phyloP scores from a whole-genome alignment of 2,329 filamentous ascomycete species.

The Chrysosphaeria jannelii region DNA sequence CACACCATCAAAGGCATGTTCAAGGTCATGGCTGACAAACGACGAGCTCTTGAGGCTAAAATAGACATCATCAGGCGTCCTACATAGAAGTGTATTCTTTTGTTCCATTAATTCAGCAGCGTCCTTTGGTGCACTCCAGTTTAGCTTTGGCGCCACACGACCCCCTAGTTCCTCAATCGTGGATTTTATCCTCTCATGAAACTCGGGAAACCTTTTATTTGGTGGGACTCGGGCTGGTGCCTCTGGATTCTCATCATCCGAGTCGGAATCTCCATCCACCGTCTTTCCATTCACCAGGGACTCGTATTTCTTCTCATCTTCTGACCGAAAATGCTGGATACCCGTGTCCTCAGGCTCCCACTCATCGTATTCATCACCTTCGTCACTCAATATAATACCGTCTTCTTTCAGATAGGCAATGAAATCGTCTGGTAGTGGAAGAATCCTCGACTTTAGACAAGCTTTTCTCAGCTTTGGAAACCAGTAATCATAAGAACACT shows the following conservation, averaged over 20 bases:
- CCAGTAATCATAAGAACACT: conserved; percentile 88
- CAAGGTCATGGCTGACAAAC: conserved; percentile 79
- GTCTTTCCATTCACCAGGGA: conserved; percentile 1
- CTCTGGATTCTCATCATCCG: conserved; percentile 18
- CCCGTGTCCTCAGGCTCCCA: conserved; percentile 13
- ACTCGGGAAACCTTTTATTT: conserved; percentile 30
- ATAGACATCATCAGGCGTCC: conserved; percentile 70
- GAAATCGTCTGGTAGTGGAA: conserved; percentile 47
- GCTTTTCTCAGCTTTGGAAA: conserved; percentile 46
- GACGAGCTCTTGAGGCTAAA: conserved; percentile 80
- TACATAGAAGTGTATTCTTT: conserved; percentile 76
- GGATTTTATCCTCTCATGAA: conserved; percentile 47
- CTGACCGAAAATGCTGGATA: conserved; percentile 10
- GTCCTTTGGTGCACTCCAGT: conserved; percentile 93
- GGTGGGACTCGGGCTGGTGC: conserved; percentile 12
- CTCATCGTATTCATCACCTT: conserved; percentile 24
- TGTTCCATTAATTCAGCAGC: conserved; percentile 69
- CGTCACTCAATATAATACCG: conserved; percentile 63
- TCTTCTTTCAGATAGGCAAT: conserved; percentile 72
- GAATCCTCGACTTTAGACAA: conserved; percentile 62
- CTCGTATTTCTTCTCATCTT: conserved; percentile 10
- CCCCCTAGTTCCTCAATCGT: conserved; percentile 61
- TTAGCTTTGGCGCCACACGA: conserved; percentile 70
- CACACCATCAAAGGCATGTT: conserved; percentile 56
- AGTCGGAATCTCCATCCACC: conserved; percentile 11